phyloP scores from a whole-genome alignment of 441 rosid genomes.

The Codiaeum variegatum region DNA sequence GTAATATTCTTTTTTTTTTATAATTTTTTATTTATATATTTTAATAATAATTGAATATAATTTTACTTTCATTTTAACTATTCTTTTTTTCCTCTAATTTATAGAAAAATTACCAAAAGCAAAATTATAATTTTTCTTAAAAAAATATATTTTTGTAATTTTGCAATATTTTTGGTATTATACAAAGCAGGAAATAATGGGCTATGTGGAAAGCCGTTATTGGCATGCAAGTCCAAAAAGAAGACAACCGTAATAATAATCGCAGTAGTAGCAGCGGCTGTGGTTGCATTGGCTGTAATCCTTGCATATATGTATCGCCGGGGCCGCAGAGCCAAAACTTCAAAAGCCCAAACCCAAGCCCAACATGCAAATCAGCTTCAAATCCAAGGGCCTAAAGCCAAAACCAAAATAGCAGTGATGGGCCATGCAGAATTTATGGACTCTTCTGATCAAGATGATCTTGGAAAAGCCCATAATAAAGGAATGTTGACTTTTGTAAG shows the following conservation, averaged over 20 bases:
- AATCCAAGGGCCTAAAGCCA: constrained; percentile 24
- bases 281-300: constrained; percentile 19
- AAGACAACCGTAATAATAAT: constrained; percentile 33
- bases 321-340: constrained; percentile 18
- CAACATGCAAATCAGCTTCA: constrained; percentile 21
- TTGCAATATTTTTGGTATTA: not conserved
- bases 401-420: constrained; percentile 22
- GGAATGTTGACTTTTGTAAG: constrained; percentile 50
- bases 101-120: too few relatives aligned
- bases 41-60: too few relatives aligned
- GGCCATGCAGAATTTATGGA: constrained; percentile 25
- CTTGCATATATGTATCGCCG: constrained; percentile 14
- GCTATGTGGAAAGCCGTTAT: constrained; percentile 65
- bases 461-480: constrained; percentile 24
- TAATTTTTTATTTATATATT: too few relatives aligned
- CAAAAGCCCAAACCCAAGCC: constrained; percentile 26
- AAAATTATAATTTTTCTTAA: too few relatives aligned
- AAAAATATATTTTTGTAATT: too few relatives aligned
- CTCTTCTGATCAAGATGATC: constrained; percentile 12
- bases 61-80: too few relatives aligned
- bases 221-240: constrained; percentile 39
- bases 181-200: constrained; percentile 49
- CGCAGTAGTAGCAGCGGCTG: constrained; percentile 16
- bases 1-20: too few relatives aligned
- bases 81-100: too few relatives aligned